Percentiles rank a stretch among this genome's conserved stretches.
These are phyloP conservation scores for Strigomonas galati DNA, from an alignment of 208 protist genomes.

Conservation along the genomic window DNA sequence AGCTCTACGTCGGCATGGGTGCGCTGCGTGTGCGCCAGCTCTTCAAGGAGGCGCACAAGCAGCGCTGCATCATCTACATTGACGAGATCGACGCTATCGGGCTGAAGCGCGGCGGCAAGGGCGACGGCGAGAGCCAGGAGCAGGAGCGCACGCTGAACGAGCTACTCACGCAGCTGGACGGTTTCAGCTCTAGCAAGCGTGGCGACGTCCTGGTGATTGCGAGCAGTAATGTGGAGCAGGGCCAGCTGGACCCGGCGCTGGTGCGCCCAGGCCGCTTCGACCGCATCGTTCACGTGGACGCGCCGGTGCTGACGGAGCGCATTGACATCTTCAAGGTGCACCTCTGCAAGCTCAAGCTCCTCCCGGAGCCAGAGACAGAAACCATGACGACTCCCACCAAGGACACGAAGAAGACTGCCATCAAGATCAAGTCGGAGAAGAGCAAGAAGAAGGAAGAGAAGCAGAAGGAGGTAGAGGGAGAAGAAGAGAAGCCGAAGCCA, in stretches of 20 bases:
- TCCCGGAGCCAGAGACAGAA: conserved; percentile 5
- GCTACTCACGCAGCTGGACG: conserved; percentile 97
- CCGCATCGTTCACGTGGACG: conserved; percentile 89
- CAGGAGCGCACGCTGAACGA: conserved; percentile 97
- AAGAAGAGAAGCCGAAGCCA: background rate
- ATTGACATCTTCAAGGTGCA: conserved; percentile 96
- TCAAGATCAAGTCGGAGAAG: conserved; percentile 11
- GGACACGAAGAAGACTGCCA: conserved; percentile 7
- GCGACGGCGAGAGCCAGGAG: conserved; percentile 89
- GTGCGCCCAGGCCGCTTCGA: conserved; percentile 95
- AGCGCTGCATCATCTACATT: conserved; percentile 97
- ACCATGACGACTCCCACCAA: background rate
- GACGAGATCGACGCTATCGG: conserved; percentile 99
- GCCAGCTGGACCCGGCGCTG: conserved; percentile 89
- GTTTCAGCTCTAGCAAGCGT: conserved; percentile 75
- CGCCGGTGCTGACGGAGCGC: conserved; percentile 90
- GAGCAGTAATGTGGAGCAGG: conserved; percentile 94
- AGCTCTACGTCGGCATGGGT: conserved; percentile 97
- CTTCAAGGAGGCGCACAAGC: conserved; percentile 92
- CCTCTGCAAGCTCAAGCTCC: conserved; percentile 76
- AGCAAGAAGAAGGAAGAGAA: background rate
- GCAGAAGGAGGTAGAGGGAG: background rate
- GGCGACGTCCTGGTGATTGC: conserved; percentile 94
- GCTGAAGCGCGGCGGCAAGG: conserved; percentile 55
- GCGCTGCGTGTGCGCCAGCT: conserved; percentile 92